Evolutionary conservation across 768 basidiomycete genomes (phyloP).

Genomic region (Pulveroboletus ravenelii): DNA sequence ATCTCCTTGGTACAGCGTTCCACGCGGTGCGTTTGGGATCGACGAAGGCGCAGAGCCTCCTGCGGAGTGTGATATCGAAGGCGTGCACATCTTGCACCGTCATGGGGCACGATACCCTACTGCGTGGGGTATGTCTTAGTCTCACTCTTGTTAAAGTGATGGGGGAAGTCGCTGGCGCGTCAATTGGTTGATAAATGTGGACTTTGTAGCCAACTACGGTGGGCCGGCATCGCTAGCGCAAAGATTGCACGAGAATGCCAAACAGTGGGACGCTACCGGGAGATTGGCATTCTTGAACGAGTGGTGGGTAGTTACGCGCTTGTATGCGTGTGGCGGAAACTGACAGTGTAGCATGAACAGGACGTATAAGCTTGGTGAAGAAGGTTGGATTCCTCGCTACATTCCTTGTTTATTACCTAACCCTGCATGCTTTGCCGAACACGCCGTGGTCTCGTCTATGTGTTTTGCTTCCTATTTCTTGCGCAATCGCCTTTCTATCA

Average conservation of each 20-base stretch:
- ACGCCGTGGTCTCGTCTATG: not conserved
- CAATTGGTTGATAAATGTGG: not conserved
- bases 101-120: slow-evolving; percentile 80
- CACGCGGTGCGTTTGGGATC: slow-evolving; percentile 60
- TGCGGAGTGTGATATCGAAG: slow-evolving; percentile 63
- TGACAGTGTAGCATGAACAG: slow-evolving; percentile 32
- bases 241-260: slow-evolving; percentile 51
- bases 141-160: not conserved
- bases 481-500: not conserved
- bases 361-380: slow-evolving; percentile 89
- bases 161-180: not conserved
- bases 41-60: slow-evolving; percentile 69
- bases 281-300: slow-evolving; percentile 72
- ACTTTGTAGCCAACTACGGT: slow-evolving; percentile 48
- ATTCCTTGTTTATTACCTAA: not conserved
- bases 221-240: slow-evolving; percentile 54
- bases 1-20: slow-evolving; percentile 81
- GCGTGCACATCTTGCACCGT: slow-evolving; percentile 73
- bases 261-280: slow-evolving; percentile 61
- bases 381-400: slow-evolving; percentile 41
- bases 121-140: slow-evolving; percentile 46
- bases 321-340: slow-evolving; percentile 4
- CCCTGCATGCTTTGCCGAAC: not conserved
- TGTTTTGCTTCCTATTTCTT: not conserved
- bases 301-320: slow-evolving; percentile 47